Evolutionary conservation across 495 filamentous ascomycete genomes (phyloP).

Genomic region (Melanomma pulvis-pyrius): DNA sequence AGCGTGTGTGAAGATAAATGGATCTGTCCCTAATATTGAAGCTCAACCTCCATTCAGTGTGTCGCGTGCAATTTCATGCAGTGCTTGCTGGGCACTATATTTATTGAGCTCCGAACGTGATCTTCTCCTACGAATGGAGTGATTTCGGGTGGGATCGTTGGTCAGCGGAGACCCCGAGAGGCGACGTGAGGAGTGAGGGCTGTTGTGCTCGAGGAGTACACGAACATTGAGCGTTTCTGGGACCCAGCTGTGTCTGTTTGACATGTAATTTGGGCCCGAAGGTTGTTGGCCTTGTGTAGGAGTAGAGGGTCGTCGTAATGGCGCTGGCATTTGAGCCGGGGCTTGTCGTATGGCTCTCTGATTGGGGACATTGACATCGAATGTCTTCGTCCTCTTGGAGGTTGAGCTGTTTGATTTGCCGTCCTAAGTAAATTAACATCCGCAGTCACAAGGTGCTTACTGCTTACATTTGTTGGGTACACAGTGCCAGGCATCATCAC

Average conservation of each 20-base stretch:
- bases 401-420: neutral
- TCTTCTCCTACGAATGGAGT: conserved; percentile 26
- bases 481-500: conserved; percentile 33
- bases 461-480: conserved; percentile 34
- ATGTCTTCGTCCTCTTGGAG: neutral
- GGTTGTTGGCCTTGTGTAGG: conserved; percentile 3
- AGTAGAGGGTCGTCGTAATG: neutral
- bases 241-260: conserved; percentile 21
- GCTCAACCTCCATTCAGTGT: conserved; percentile 4
- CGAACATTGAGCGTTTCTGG: conserved; percentile 37
- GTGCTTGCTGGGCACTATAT: conserved; percentile 31
- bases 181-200: conserved; percentile 5
- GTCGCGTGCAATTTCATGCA: conserved; percentile 29
- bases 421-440: neutral
- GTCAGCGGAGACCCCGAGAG: conserved; percentile 24
- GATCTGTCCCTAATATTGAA: no score
- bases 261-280: neutral
- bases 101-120: conserved; percentile 32
- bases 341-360: neutral
- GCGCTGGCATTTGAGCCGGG: neutral
- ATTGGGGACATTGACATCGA: neutral
- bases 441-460: neutral
- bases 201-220: conserved; percentile 28
- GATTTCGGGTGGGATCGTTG: conserved; percentile 3
- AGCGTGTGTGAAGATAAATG: no score